A percentile compares a stretch with the other conserved stretches of the same genome.
Conservation (phyloP, 768 basidiomycete genomes). For the Lentinus tigrinus region DNA sequence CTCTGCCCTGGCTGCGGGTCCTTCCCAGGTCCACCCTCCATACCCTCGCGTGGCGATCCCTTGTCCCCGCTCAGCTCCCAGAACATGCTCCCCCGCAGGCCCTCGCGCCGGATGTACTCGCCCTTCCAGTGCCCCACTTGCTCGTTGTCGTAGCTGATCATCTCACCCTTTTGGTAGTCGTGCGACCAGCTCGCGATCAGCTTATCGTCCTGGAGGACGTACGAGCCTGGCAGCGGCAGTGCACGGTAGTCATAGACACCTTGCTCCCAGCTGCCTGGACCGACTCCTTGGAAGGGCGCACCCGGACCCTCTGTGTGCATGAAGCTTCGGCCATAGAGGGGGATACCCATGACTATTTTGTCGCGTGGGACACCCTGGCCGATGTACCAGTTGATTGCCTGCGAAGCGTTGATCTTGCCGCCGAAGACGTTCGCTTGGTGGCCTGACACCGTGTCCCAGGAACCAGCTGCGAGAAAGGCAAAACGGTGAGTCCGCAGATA, state of each 20-base stretch:
- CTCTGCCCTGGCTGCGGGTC: slow-evolving; percentile 68
- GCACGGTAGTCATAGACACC: slow-evolving; percentile 93
- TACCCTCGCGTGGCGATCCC: slow-evolving; percentile 57
- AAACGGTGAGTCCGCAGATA: not conserved
- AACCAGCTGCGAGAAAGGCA: slow-evolving; percentile 51
- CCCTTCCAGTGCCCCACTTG: slow-evolving; percentile 72
- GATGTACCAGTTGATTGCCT: slow-evolving; percentile 70
- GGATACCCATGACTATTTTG: slow-evolving; percentile 89
- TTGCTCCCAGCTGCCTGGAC: slow-evolving; percentile 87
- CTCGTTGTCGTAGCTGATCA: slow-evolving; percentile 81
- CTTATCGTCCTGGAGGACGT: slow-evolving; percentile 63
- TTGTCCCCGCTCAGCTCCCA: slow-evolving; percentile 94
- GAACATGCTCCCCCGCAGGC: slow-evolving; percentile 90
- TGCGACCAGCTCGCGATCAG: slow-evolving; percentile 82
- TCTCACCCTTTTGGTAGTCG: slow-evolving; percentile 69
- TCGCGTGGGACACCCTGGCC: slow-evolving; percentile 66
- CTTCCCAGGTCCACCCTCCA: slow-evolving; percentile 76
- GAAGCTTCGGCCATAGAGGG: slow-evolving; percentile 93
- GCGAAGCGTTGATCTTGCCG: slow-evolving; percentile 58
- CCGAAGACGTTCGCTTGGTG: slow-evolving; percentile 89
- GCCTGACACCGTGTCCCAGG: slow-evolving; percentile 68
- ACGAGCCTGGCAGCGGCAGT: slow-evolving; percentile 74
- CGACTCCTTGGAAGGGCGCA: slow-evolving; percentile 73
- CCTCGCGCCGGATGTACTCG: slow-evolving; percentile 71
- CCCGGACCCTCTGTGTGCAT: slow-evolving; percentile 83